phyloP scores from a whole-genome alignment of 257 asterid species.

The Catharanthus roseus region DNA sequence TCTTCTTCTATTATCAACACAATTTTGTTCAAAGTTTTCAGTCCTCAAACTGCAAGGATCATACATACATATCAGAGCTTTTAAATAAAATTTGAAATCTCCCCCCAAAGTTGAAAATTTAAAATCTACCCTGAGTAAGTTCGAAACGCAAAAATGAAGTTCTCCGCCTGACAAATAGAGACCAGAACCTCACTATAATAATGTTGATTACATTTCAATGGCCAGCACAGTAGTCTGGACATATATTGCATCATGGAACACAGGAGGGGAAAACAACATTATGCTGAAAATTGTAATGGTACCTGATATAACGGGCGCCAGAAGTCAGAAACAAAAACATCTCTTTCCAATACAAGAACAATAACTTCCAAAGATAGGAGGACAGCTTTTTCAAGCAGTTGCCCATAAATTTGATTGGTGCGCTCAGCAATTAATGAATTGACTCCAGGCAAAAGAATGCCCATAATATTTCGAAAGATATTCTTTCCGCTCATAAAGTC shows the following conservation, averaged over 20 bases:
- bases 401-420: slow-evolving; percentile 73
- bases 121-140: background rate
- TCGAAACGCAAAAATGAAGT: background rate
- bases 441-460: slow-evolving; percentile 78
- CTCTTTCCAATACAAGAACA: slow-evolving; percentile 80
- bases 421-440: slow-evolving; percentile 56
- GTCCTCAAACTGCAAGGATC: background rate
- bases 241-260: background rate
- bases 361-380: slow-evolving; percentile 77
- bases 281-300: slow-evolving; percentile 11
- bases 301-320: slow-evolving; percentile 97
- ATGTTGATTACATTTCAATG: background rate
- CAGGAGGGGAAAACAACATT: slow-evolving; percentile 9
- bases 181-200: background rate
- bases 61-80: background rate
- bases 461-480: slow-evolving; percentile 74
- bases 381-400: slow-evolving; percentile 71
- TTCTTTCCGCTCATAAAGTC: slow-evolving; percentile 90
- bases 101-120: background rate
- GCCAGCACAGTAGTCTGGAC: background rate
- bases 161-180: background rate
- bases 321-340: slow-evolving; percentile 58
- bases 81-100: background rate
- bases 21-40: background rate
- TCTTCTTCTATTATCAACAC: background rate